Base-by-base conservation (phyloP, 1,284 basidiomycete genomes). In the Microbotryomycetes sp. region DNA sequence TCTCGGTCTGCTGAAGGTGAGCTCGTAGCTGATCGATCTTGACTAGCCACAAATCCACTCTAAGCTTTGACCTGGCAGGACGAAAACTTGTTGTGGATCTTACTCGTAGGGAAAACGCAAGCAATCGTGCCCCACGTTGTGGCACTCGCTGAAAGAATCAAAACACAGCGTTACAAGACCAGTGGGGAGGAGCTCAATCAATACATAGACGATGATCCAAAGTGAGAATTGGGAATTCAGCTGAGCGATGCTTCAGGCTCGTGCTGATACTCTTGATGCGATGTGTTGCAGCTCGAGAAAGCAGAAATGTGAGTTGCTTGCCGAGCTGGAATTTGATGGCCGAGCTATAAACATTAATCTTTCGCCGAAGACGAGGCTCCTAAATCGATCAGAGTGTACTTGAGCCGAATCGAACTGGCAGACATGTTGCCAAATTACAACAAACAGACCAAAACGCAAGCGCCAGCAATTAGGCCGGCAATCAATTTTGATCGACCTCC, bases 141-240 rank as follows among this genome's bases (percentile, higher is more conserved):
- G 0, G 28, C 52, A 2, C 30, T 57, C 25, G 63, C 62, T 0
- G 65, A 62, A 52, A 29, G 31, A 23, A 60, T 62, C 36, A 64
- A 64, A 53, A 48, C 56, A 22, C 45, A 50, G 30, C 45, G 67
- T 15, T 64, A 66, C 59, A 68, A 68, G 47, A 25, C 46, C 3
- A 62, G 57, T 23, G 64, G 67, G 2, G 67, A 67, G 46, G 66
- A 67, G 49, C 31, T 67, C 49, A 49, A 45, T 32, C 22, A 59
- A 22, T 67, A 61, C 25, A 59, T 67, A 16, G 60, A 67, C 7
- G 62, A 64, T 19, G n/a, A 22, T 15, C 52, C 23, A 15, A 42
- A 42, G 36, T 42, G 36, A 19, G 19, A 42, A 42, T 9, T 42
- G 19, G 9, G n/a, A n/a, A n/a, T n/a, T n/a, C n/a, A n/a, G n/a